Conservation (phyloP, 371 early-diverging fungal species). For the Syncephalis plumigaleata region DNA sequence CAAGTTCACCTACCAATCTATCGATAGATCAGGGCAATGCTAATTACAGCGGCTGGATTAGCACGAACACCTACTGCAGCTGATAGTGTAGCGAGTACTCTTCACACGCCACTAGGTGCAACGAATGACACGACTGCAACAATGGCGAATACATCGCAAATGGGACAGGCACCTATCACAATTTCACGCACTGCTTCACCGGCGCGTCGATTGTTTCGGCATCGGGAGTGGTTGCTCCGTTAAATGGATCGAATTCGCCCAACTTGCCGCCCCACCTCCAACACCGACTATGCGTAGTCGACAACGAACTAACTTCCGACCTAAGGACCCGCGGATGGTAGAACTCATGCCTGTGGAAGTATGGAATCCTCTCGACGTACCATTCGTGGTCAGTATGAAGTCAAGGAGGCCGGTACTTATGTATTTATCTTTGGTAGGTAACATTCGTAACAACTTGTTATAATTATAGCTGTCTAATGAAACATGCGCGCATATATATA, state of each 20-base stretch:
- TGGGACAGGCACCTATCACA: no score
- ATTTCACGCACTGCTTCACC: background rate
- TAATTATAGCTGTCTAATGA: no score
- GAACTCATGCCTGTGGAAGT: conserved; percentile 52
- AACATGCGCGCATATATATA: no score
- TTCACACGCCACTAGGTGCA: no score
- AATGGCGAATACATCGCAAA: no score
- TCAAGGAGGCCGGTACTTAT: conserved; percentile 48
- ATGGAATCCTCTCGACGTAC: conserved; percentile 55
- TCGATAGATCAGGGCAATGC: no score
- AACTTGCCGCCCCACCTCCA: conserved; percentile 4
- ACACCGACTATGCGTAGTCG: conserved; percentile 10
- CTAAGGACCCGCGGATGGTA: conserved; percentile 10
- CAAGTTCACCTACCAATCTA: no score
- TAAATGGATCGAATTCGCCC: background rate
- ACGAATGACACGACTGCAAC: no score
- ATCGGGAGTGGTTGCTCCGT: background rate
- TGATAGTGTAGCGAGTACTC: no score
- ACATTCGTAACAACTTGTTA: no score
- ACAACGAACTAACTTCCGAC: conserved; percentile 3
- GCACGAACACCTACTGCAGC: no score
- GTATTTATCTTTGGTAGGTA: conserved; percentile 33
- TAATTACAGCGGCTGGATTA: no score
- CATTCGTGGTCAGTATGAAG: conserved; percentile 45
- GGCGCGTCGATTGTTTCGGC: background rate